phyloP scores from a whole-genome alignment of 192 early-diverging fungal species.

The Coemansia sp. region DNA sequence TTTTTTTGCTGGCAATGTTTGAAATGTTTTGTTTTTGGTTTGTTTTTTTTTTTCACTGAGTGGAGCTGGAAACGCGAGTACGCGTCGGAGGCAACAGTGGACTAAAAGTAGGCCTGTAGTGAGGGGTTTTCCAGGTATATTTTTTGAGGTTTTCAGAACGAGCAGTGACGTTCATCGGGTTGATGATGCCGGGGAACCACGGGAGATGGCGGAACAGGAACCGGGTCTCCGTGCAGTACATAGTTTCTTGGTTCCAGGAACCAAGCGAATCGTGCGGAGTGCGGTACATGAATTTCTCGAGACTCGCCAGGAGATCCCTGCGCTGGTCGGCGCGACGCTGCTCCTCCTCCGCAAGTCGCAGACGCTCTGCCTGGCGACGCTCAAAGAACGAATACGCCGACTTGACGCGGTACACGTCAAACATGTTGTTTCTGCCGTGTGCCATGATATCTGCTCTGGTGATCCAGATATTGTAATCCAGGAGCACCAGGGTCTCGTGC shows the following conservation, averaged over 20 bases:
- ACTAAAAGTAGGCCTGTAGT: slow-evolving; percentile 8
- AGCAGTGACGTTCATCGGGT: slow-evolving; percentile 26
- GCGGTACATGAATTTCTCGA: slow-evolving; percentile 35
- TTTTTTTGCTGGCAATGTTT: not conserved
- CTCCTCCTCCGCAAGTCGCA: slow-evolving; percentile 16
- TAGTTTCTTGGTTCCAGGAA: slow-evolving; percentile 32
- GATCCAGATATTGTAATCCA: slow-evolving; percentile 29
- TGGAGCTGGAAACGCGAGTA: slow-evolving; percentile 1
- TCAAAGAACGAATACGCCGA: slow-evolving; percentile 18
- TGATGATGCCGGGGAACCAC: slow-evolving; percentile 31
- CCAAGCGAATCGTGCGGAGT: slow-evolving; percentile 31
- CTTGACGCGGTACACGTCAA: slow-evolving; percentile 20
- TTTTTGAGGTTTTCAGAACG: slow-evolving; percentile 18
- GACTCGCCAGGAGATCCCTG: slow-evolving; percentile 4
- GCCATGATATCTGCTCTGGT: slow-evolving; percentile 7
- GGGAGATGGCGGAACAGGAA: slow-evolving; percentile 43
- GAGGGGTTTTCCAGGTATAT: slow-evolving; percentile 7
- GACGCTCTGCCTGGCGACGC: slow-evolving; percentile 24
- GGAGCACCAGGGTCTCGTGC: slow-evolving; percentile 16
- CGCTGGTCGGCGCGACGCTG: slow-evolving; percentile 4
- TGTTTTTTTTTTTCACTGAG: not conserved
- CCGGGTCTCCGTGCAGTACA: slow-evolving; percentile 33
- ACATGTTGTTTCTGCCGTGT: slow-evolving; percentile 27
- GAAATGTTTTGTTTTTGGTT: not conserved
- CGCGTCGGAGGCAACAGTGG: slow-evolving; percentile 11